phyloP scores from a whole-genome alignment of 306 rosid genomes.

The Citrullus colocynthis region DNA sequence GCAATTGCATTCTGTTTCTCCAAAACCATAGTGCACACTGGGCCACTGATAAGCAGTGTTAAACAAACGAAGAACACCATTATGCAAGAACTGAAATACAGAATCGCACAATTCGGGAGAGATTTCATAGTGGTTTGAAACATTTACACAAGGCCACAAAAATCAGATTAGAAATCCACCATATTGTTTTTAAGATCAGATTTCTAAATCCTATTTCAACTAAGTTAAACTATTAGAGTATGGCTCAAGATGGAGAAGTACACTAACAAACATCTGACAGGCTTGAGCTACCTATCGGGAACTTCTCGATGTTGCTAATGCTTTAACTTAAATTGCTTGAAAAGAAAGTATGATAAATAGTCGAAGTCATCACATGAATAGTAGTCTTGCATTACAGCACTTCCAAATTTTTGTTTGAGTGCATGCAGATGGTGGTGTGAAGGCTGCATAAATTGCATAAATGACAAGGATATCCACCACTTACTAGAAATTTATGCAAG shows the following conservation, averaged over 20 bases:
- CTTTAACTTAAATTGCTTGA: not conserved
- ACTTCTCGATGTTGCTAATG: not conserved
- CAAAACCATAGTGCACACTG: constrained; percentile 59
- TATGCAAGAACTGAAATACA: constrained; percentile 9
- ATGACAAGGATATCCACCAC: not conserved
- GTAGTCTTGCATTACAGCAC: not conserved
- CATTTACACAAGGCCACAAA: not conserved
- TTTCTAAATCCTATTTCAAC: not conserved
- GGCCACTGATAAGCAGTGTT: constrained; percentile 40
- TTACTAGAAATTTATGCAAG: not conserved
- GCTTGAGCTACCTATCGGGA: not conserved
- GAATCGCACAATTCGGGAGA: constrained; percentile 1
- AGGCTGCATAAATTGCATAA: not conserved
- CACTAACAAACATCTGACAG: not conserved
- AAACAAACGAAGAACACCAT: constrained; percentile 6
- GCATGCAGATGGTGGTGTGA: not conserved
- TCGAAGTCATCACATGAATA: not conserved
- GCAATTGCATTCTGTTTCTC: constrained; percentile 75
- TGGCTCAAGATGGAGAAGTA: not conserved
- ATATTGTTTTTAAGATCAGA: too few relatives aligned
- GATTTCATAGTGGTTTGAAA: not conserved
- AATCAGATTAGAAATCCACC: not conserved
- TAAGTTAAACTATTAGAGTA: not conserved
- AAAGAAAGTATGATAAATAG: not conserved
- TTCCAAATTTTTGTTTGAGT: not conserved